Conservation (phyloP, 2,329 filamentous ascomycete genomes). For the Colletotrichum musicola region DNA sequence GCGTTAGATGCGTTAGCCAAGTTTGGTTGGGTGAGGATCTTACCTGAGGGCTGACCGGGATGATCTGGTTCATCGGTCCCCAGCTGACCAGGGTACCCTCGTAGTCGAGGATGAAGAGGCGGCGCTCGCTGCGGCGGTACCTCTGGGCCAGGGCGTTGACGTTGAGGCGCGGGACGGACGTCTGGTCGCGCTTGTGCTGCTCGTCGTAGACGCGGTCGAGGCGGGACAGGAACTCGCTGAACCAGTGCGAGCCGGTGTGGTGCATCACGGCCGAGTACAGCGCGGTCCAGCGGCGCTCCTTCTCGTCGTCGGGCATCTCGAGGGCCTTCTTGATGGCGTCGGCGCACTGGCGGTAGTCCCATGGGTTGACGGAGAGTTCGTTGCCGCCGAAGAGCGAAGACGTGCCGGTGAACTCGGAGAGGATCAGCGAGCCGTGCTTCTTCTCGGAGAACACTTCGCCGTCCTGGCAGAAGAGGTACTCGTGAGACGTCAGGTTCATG, state of each 20-base stretch:
- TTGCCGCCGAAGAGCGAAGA: conserved; percentile 85
- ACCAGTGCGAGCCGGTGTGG: conserved; percentile 90
- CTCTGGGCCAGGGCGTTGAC: conserved; percentile 72
- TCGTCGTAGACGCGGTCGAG: conserved; percentile 84
- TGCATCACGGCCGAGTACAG: conserved; percentile 80
- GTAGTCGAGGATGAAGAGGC: conserved; percentile 92
- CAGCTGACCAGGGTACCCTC: conserved; percentile 92
- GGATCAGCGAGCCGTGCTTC: conserved; percentile 88
- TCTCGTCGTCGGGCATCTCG: conserved; percentile 83
- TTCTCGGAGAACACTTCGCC: conserved; percentile 76
- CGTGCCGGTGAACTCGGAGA: conserved; percentile 96
- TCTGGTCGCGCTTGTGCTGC: conserved; percentile 86
- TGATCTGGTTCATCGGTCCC: conserved; percentile 86
- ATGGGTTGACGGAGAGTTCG: conserved; percentile 90
- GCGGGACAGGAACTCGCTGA: conserved; percentile 77
- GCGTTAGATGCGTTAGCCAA: conserved; percentile 23
- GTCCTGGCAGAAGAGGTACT: conserved; percentile 94
- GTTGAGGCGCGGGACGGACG: conserved; percentile 87
- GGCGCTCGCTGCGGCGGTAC: conserved; percentile 75
- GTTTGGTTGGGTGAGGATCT: conserved; percentile 45
- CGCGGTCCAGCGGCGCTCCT: conserved; percentile 78
- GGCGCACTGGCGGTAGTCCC: conserved; percentile 91
- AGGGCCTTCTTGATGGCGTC: conserved; percentile 87
- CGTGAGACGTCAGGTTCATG: conserved; percentile 96
- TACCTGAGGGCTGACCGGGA: conserved; percentile 81